phyloP scores from a whole-genome alignment of 192 early-diverging fungal species.

The Kappamyces sp. region DNA sequence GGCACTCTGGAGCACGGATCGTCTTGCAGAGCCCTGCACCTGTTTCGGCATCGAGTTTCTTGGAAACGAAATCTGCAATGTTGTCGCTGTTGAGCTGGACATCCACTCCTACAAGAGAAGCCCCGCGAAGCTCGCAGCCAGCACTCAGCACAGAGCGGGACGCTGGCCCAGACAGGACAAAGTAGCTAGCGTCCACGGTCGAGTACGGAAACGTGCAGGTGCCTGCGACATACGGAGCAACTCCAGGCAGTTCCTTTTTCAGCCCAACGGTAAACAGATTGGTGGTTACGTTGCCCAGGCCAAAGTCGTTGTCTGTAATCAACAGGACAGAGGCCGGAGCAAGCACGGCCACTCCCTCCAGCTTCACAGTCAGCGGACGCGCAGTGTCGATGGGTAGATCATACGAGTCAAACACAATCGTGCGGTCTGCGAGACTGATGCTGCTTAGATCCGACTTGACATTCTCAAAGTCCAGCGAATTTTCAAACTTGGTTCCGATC shows the following conservation, averaged over 20 bases:
- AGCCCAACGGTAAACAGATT: neutral
- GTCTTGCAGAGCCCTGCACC: no score
- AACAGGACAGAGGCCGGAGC: no score
- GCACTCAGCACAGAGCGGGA: neutral
- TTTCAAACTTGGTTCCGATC: neutral
- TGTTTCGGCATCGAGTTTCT: no score
- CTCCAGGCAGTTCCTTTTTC: neutral
- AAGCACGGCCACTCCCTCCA: no score
- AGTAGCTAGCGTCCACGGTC: neutral
- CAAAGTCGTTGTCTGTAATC: neutral
- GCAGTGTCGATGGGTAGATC: neutral
- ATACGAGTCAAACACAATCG: conserved; percentile 1
- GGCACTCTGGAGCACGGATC: no score
- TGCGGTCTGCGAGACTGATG: neutral
- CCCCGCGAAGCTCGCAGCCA: neutral
- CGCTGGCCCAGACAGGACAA: neutral
- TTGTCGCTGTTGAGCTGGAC: no score
- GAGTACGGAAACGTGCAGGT: neutral
- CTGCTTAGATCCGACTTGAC: neutral
- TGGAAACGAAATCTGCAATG: no score
- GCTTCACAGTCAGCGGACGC: no score
- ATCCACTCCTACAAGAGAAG: neutral
- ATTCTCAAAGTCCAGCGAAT: neutral
- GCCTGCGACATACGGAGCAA: neutral
- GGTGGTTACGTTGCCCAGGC: neutral